A percentile compares a stretch with the other conserved stretches of the same genome.
Conservation (phyloP, 1,284 basidiomycete genomes). For the Ustilago crameri region DNA sequence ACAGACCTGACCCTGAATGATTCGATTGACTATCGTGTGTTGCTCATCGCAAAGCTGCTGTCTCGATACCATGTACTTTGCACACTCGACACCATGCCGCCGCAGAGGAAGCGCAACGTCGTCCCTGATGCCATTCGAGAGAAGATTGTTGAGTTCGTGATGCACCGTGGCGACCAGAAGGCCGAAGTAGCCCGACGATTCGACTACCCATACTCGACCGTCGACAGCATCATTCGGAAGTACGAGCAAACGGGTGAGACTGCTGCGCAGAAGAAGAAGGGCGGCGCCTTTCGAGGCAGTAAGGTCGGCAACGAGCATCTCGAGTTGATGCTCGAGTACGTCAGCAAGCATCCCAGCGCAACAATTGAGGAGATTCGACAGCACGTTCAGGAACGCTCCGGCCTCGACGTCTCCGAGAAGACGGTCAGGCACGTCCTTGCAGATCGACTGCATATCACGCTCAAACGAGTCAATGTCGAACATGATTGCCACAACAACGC, state of each 20-base stretch:
- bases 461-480: background rate
- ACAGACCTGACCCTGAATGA: too few relatives aligned
- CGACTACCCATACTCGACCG: background rate
- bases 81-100: background rate
- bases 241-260: background rate
- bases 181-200: background rate
- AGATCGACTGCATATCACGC: background rate
- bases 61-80: too few relatives aligned
- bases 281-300: background rate
- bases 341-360: background rate
- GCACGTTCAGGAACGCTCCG: background rate
- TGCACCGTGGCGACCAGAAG: background rate
- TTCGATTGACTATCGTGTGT: too few relatives aligned
- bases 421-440: background rate
- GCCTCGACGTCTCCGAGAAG: background rate
- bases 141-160: background rate
- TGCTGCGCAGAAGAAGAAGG: background rate
- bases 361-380: background rate
- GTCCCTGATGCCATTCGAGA: background rate
- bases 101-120: background rate
- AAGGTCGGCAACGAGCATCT: background rate
- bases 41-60: too few relatives aligned
- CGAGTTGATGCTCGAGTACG: background rate
- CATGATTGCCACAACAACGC: background rate
- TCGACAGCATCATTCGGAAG: background rate